Evolutionary conservation across 1,139 yeast genomes (phyloP), one percentile per base, ranked within the genome.

Genomic region (Sugiyamaella neomexicana): DNA sequence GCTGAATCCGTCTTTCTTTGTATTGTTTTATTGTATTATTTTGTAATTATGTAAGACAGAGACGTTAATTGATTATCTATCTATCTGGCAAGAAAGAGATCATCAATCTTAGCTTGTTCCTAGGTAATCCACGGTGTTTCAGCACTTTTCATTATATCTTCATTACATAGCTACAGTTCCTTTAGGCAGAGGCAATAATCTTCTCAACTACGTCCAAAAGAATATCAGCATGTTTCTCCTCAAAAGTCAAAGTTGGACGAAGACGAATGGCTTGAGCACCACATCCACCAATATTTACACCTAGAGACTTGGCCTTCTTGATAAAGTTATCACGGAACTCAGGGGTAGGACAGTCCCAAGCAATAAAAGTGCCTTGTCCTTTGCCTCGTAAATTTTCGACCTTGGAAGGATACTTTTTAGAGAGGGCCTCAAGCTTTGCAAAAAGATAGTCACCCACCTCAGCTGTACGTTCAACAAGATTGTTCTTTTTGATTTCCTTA

Each of bases 251-350:
- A 46, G 88, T 78, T 53, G 95, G 95, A 72, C 95, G 81, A 71
- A 86, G 78, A 72, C 95, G 81, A 53, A 87, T 82, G 43, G 89
- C 80, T 59, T 74, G 77, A 55, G 80, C 86, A 46, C 91, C 91
- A 72, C 95, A 86, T 41, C 90, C 93, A 58, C 95, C 95, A 65
- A 85, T 79, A 70, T 86, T 86, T 60, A 86, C 77, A 66, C 95
- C 95, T 46, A 70, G 76, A 37, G 72, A 64, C 71, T 82, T 81
- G 78, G 83, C 77, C 58, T 77, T 78, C 56, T 66, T 63, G 68
- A 85, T 72, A 71, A 86, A 83, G 64, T 75, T 71, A 68, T 82
- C 82, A 72, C 95, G 80, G 29, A 76, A 75, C 39, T 72, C 76
- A 46, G 80, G 75, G 52, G 79, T 66, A 48, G 78, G 78, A 66